Evolutionary conservation across 257 asterid species (phyloP).

Genomic region (Vinca minor): DNA sequence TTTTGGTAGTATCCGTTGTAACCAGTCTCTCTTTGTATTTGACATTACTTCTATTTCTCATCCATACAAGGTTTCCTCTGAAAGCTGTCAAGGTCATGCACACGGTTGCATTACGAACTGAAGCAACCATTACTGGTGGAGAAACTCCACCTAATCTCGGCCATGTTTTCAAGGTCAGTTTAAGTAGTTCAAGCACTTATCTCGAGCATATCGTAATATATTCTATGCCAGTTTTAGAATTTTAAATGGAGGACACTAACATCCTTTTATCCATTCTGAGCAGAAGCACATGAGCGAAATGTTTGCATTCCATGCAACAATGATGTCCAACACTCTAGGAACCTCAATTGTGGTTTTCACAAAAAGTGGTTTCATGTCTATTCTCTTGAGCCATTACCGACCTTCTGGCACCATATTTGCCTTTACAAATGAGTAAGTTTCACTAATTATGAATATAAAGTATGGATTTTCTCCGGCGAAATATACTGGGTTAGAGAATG

Average conservation of each 20-base stretch:
- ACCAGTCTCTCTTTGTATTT: neutral
- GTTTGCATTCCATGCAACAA: slow-evolving; percentile 97
- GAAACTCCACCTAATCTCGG: slow-evolving; percentile 74
- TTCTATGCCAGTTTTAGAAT: neutral
- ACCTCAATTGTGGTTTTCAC: slow-evolving; percentile 93
- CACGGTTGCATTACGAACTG: slow-evolving; percentile 82
- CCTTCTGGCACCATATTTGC: slow-evolving; percentile 97
- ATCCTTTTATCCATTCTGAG: slow-evolving; percentile 19
- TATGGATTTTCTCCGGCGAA: neutral
- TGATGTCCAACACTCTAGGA: slow-evolving; percentile 94
- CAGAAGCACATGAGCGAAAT: slow-evolving; percentile 99
- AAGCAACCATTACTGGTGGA: slow-evolving; percentile 70
- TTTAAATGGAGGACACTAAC: slow-evolving; percentile 4
- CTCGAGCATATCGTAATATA: neutral
- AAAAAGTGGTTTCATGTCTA: slow-evolving; percentile 89
- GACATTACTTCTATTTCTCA: slow-evolving; percentile 5
- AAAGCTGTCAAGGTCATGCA: slow-evolving; percentile 98
- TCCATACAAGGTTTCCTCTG: slow-evolving; percentile 55
- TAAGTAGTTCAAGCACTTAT: slow-evolving; percentile 1
- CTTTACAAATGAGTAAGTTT: slow-evolving; percentile 88
- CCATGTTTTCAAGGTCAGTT: slow-evolving; percentile 74
- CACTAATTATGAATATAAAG: neutral
- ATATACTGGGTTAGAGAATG: neutral
- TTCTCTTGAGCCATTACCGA: slow-evolving; percentile 84
- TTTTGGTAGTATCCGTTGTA: too few relatives aligned